These are phyloP conservation scores for Escallonia herrerae DNA, from an alignment of 129 eudicot species.

Conservation along the genomic window DNA sequence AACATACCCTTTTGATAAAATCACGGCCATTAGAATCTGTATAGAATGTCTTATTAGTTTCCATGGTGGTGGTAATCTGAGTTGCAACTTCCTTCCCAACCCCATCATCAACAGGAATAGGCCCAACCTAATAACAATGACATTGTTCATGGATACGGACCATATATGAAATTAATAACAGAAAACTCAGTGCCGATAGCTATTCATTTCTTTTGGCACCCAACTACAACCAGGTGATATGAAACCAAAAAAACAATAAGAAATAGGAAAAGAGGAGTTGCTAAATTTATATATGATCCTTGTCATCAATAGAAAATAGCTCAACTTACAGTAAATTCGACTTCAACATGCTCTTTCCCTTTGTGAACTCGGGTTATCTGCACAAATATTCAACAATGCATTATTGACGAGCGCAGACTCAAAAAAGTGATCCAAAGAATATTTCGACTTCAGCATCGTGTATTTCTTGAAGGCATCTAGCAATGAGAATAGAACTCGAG, in stretches of 20 bases:
- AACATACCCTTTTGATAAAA: slow-evolving; percentile 22
- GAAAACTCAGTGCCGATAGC: not conserved
- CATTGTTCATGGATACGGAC: not conserved
- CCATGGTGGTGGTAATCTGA: slow-evolving; percentile 11
- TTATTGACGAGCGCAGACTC: not conserved
- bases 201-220: not conserved
- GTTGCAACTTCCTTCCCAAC: slow-evolving; percentile 22
- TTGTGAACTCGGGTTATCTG: slow-evolving; percentile 23
- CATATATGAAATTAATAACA: not conserved
- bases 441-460: no score
- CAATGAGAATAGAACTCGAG: not conserved
- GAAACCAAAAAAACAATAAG: not conserved
- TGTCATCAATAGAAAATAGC: not conserved
- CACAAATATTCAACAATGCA: not conserved
- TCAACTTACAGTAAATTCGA: slow-evolving; percentile 13
- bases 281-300: not conserved
- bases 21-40: slow-evolving; percentile 29
- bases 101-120: slow-evolving; percentile 24
- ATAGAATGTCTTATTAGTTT: slow-evolving; percentile 17
- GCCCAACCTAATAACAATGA: slow-evolving; percentile 15
- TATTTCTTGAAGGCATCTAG: not conserved
- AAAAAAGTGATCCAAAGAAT: no score
- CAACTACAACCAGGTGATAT: not conserved
- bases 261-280: not conserved
- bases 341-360: slow-evolving; percentile 24